These are phyloP conservation scores for Paraglomus occultum DNA, from an alignment of 192 early-diverging fungal species.

Conservation along the genomic window DNA sequence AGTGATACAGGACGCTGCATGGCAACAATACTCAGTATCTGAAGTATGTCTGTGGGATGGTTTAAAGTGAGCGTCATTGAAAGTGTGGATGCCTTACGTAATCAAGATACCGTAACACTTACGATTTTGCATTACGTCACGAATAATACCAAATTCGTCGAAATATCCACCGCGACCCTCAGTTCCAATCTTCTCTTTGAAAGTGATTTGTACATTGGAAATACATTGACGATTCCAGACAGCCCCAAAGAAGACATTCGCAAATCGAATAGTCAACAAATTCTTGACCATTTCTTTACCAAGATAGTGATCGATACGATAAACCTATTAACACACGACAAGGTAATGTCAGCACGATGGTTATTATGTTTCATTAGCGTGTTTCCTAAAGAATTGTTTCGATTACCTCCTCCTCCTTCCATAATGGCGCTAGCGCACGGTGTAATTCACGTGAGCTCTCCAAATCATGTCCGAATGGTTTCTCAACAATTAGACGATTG, in stretches of 20 bases:
- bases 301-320: slow-evolving; percentile 98
- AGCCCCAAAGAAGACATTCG: slow-evolving; percentile 90
- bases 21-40: slow-evolving; percentile 90
- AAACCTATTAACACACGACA: slow-evolving; percentile 64
- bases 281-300: slow-evolving; percentile 99
- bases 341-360: too few relatives aligned
- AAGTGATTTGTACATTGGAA: slow-evolving; percentile 94
- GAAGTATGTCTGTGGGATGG: slow-evolving; percentile 84
- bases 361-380: neutral
- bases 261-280: slow-evolving; percentile 89
- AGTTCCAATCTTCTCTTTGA: slow-evolving; percentile 97
- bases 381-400: neutral
- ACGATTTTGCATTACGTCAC: slow-evolving; percentile 94
- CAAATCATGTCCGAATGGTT: slow-evolving; percentile 95
- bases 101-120: slow-evolving; percentile 27
- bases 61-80: neutral
- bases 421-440: slow-evolving; percentile 69
- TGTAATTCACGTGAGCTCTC: slow-evolving; percentile 77
- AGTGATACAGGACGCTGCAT: slow-evolving; percentile 92
- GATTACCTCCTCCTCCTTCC: slow-evolving; percentile 85
- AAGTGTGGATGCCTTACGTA: neutral
- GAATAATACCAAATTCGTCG: slow-evolving; percentile 98
- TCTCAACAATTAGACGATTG: slow-evolving; percentile 93
- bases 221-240: slow-evolving; percentile 90
- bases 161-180: slow-evolving; percentile 98